Percentiles rank a stretch among this genome's conserved stretches.
These are phyloP conservation scores for Cyanidiococcus yangmingshanensis DNA, from an alignment of 23 red algal genomes.

Conservation along the genomic window DNA sequence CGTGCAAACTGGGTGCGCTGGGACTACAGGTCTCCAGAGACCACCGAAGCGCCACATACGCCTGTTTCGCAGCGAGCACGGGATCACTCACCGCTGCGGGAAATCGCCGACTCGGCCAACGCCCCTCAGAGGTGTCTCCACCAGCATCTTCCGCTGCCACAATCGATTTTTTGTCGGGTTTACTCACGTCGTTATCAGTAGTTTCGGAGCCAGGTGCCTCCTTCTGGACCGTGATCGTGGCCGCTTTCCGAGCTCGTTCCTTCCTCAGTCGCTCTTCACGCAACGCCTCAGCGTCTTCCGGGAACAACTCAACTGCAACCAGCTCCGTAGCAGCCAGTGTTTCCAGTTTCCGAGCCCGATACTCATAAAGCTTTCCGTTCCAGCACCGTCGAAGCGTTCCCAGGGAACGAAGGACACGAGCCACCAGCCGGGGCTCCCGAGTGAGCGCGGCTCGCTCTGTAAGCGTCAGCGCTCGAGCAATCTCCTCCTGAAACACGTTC, in stretches of 20 bases:
- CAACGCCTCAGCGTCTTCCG: conserved; percentile 4
- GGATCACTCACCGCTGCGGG: not conserved
- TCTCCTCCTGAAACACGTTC: conserved; percentile 9
- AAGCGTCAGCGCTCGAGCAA: not conserved
- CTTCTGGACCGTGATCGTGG: no score
- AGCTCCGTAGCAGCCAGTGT: not conserved
- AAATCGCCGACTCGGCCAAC: not conserved
- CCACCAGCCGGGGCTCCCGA: not conserved
- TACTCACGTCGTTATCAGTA: not conserved
- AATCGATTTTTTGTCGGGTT: not conserved
- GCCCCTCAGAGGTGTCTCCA: not conserved
- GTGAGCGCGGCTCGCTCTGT: not conserved
- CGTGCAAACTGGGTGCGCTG: not conserved
- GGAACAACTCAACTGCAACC: not conserved
- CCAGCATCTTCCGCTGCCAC: not conserved
- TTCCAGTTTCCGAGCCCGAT: not conserved
- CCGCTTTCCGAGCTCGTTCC: not conserved
- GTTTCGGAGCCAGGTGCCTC: not conserved
- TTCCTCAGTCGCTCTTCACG: not conserved
- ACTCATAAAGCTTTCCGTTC: conserved; percentile 4
- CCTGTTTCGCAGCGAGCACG: not conserved
- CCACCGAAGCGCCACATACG: not conserved
- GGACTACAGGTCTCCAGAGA: not conserved
- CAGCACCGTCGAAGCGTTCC: not conserved
- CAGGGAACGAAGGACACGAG: not conserved